Evolutionary conservation across 2,329 filamentous ascomycete species (phyloP), one percentile per base, ranked within the genome.

Genomic region (Botrytis fragariae): DNA sequence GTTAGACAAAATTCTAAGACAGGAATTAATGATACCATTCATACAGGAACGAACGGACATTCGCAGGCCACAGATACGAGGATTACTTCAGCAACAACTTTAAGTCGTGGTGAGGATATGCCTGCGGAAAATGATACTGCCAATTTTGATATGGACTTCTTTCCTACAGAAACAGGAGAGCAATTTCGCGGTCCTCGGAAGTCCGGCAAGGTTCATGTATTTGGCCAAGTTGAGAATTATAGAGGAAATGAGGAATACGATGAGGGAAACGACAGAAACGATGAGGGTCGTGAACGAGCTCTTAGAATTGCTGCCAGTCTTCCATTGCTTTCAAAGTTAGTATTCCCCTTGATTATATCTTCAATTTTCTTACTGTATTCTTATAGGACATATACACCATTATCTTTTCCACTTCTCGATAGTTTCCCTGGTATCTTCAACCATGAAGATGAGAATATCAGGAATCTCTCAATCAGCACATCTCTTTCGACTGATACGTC

Each of bases 361-460:
- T 42, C 35, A 18, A 12, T 51, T 57, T 63, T 45, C 68, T 71
- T 65, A 57, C 65, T 54, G 1, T 35, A 54, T 74, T 32, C 39
- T 35, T 72, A 78, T 83, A 85, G 73, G 84, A 86, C 14, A 63
- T 74, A 72, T 60, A 83, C 83, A 60, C 75, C 83, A 3, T 85
- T 95, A 12, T 84, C 87, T 1, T 96, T 94, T 79, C 94, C 95
- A 1, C 80, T 95, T 42, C 86, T 97, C 48, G 91, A 96, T 80
- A 97, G 94, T 81, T 98, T 93, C 80, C 96, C 96, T 0, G 84
- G 85, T 44, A 91, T 98, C 71, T 94, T 95, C 81, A 81, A 86
- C 29, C 83, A 69, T 79, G 79, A 70, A 76, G 83, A 73, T 74
- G 80, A 37, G 78, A 86, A 73, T 79, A 35, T 80, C 74, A 79